A percentile compares a stretch with the other conserved stretches of the same genome.
phyloP scores from a whole-genome alignment of 345 rosid genomes.

The Eucalyptus guilfoylei region DNA sequence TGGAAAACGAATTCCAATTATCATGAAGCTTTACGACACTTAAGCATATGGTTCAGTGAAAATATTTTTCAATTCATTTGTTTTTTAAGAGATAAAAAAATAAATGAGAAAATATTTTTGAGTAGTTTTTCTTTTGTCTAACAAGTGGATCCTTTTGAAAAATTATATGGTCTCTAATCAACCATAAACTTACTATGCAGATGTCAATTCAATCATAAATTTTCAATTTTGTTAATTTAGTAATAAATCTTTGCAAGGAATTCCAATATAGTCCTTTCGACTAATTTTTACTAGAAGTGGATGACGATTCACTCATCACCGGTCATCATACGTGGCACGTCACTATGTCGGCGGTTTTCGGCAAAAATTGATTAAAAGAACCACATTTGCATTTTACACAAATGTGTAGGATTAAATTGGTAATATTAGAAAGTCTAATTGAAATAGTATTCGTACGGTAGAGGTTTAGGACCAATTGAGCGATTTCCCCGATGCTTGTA shows the following conservation, averaged over 20 bases:
- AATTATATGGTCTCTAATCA: background rate
- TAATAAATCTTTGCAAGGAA: background rate
- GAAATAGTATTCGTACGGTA: background rate
- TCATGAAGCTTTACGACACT: background rate
- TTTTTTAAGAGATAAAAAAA: too few relatives aligned
- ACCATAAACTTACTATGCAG: accelerated
- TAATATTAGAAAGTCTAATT: background rate
- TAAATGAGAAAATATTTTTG: too few relatives aligned
- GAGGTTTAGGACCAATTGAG: accelerated
- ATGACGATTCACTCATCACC: background rate
- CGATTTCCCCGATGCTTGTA: background rate
- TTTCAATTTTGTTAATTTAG: background rate
- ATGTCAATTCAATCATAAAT: background rate
- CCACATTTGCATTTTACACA: background rate
- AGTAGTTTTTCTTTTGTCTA: background rate
- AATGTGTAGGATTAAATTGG: background rate
- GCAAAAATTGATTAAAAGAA: background rate
- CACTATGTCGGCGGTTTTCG: too few relatives aligned
- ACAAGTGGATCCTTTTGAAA: background rate
- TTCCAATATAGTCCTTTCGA: background rate
- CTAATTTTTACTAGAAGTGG: background rate
- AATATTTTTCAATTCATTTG: too few relatives aligned
- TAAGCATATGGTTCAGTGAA: too few relatives aligned
- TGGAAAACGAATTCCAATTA: background rate
- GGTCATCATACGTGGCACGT: accelerated